Evolutionary conservation across 164 flowering plant genomes (phyloP), one percentile per base, ranked within the genome.

Genomic region (Liriodendron chinense): DNA sequence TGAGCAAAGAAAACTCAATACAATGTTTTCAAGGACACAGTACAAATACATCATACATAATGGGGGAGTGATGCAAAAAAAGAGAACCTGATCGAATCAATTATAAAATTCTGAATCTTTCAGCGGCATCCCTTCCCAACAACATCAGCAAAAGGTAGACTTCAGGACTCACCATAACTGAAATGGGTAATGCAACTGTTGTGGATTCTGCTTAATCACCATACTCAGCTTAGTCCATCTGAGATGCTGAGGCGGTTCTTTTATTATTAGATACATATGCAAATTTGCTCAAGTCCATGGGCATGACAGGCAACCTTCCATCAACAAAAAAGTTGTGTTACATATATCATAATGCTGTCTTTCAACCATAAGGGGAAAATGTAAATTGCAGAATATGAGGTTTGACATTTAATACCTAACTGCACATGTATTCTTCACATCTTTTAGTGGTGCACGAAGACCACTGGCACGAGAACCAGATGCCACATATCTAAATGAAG

Each of bases 391-490:
- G 23, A 48, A 49, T 57, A 57, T 12, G 13, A 22, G 28, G 8
- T 23, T 23, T 53, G 18, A 71, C 62, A n/a, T 63, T 26, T 18
- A 62, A 79, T 83, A 92, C 96, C 93, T 85, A 22, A 76, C 83
- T 12, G 61, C 67, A 72, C 72, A 47, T 64, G 86, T 89, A 83
- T 89, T 92, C 24, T 74, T 79, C 6, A 91, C 86, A 75, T 93
- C 98, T 84, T 84, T 94, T 20, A 96, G 80, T 77, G 99, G 99
- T 26, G 99, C 91, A 69, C 98, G 95, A 28, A 96, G 95, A 70
- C 99, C 99, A 80, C 98, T 94, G 62, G 96, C 98, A 75, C 98
- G 99, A 77, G 98, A 92, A 74, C 99, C 98, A 74, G 90, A 82
- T 68, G 90, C 74, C 16, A 81, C 68, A 81, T 34, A 89, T 79